A percentile compares a stretch with the other conserved stretches of the same genome.
These are phyloP conservation scores for Cornus kousa DNA, from an alignment of 148 eudicot genomes.

Conservation along the genomic window DNA sequence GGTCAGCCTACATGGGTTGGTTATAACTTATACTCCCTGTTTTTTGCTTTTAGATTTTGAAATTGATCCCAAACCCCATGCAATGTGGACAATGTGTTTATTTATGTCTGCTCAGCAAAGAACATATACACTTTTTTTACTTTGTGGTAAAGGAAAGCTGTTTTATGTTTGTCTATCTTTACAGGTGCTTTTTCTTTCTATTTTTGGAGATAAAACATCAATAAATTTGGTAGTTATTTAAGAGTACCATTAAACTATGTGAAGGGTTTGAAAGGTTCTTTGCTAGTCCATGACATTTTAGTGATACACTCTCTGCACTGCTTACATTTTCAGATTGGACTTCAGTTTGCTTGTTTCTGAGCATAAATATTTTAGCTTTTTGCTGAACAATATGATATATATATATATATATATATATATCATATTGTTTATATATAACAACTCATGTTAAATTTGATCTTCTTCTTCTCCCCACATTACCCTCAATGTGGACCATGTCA, in stretches of 20 bases:
- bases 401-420: too few relatives aligned
- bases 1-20: slow-evolving; percentile 20
- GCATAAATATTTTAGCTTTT: too few relatives aligned
- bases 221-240: too few relatives aligned
- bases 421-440: too few relatives aligned
- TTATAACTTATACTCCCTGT: not conserved
- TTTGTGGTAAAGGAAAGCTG: not conserved
- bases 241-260: not conserved
- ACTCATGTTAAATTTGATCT: too few relatives aligned
- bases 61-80: not conserved
- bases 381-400: too few relatives aligned
- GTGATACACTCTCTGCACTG: too few relatives aligned
- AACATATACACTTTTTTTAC: not conserved
- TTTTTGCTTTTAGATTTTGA: not conserved
- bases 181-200: not conserved
- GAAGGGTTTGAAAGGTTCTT: too few relatives aligned
- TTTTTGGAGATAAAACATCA: not conserved
- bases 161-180: slow-evolving; percentile 3
- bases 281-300: too few relatives aligned
- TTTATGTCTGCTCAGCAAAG: not conserved
- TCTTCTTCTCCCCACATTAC: too few relatives aligned
- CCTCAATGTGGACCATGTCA: too few relatives aligned
- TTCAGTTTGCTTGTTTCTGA: not conserved
- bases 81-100: not conserved
- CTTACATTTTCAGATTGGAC: too few relatives aligned